Conservation (phyloP, 2,329 filamentous ascomycete species). For the Ophiostoma sp. region DNA sequence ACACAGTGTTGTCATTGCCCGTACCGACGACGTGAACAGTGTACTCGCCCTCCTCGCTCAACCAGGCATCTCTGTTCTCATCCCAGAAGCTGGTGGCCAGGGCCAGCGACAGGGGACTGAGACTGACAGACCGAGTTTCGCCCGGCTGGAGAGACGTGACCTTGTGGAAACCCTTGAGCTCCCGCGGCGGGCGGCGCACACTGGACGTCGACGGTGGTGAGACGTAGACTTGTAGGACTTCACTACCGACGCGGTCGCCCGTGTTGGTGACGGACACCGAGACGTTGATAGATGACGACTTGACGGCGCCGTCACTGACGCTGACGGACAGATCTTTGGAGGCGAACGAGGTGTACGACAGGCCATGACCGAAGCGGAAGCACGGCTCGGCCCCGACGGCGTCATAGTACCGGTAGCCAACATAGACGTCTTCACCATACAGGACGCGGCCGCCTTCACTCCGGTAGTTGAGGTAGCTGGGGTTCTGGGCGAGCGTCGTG, state of each 20-base stretch:
- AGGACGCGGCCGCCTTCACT: constrained; percentile 69
- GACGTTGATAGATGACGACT: constrained; percentile 35
- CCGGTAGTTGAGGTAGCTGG: constrained; percentile 72
- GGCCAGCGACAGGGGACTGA: constrained; percentile 13
- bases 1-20: constrained; percentile 12
- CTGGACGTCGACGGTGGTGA: constrained; percentile 4
- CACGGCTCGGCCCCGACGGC: constrained; percentile 63
- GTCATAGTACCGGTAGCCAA: constrained; percentile 81
- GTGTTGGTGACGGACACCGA: constrained; percentile 51
- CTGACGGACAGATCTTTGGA: constrained; percentile 36
- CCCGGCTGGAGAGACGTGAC: constrained; percentile 35
- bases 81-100: constrained; percentile 28
- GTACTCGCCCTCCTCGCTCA: constrained; percentile 26
- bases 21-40: constrained; percentile 22
- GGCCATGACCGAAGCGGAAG: constrained; percentile 78
- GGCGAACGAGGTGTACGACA: constrained; percentile 72
- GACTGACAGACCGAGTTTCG: not conserved
- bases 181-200: constrained; percentile 52
- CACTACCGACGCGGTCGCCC: constrained; percentile 46
- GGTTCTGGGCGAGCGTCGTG: constrained; percentile 65
- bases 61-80: constrained; percentile 23
- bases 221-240: constrained; percentile 58
- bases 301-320: constrained; percentile 37
- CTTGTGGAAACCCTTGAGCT: constrained; percentile 62
- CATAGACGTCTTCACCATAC: constrained; percentile 78